Conservation (phyloP, 2,329 filamentous ascomycete species). For the Venturia nashicola region DNA sequence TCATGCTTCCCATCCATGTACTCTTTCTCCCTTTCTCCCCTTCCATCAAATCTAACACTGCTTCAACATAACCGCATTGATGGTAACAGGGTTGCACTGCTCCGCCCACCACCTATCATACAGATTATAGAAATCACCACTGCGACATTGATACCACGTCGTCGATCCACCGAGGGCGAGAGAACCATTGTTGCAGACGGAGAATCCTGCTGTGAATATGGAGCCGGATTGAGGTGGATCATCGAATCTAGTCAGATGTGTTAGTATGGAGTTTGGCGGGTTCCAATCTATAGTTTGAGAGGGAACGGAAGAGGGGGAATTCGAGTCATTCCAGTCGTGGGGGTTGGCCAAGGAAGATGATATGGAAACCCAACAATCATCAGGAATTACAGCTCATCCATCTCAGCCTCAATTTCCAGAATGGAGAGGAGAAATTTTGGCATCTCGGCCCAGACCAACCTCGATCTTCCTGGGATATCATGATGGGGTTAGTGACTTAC, state of each 20-base stretch:
- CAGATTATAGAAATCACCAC: conserved; percentile 68
- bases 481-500: background rate
- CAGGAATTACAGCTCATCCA: too few species aligned
- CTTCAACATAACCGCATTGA: conserved; percentile 2
- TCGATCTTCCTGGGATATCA: too few species aligned
- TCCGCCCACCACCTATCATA: conserved; percentile 43
- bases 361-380: too few species aligned
- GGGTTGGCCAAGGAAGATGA: too few species aligned
- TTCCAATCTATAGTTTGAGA: too few species aligned
- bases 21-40: background rate
- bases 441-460: too few species aligned
- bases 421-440: too few species aligned
- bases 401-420: too few species aligned
- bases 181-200: conserved; percentile 53
- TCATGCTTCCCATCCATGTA: too few species aligned
- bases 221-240: conserved; percentile 50
- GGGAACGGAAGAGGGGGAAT: too few species aligned
- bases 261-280: background rate
- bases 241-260: conserved; percentile 18
- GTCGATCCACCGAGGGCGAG: conserved; percentile 56
- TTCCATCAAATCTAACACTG: background rate
- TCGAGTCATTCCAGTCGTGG: too few species aligned
- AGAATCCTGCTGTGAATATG: conserved; percentile 64
- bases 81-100: background rate
- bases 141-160: conserved; percentile 63